Evolutionary conservation across 2,329 filamentous ascomycete genomes (phyloP).

Genomic region (Sarocladium brachiariae): DNA sequence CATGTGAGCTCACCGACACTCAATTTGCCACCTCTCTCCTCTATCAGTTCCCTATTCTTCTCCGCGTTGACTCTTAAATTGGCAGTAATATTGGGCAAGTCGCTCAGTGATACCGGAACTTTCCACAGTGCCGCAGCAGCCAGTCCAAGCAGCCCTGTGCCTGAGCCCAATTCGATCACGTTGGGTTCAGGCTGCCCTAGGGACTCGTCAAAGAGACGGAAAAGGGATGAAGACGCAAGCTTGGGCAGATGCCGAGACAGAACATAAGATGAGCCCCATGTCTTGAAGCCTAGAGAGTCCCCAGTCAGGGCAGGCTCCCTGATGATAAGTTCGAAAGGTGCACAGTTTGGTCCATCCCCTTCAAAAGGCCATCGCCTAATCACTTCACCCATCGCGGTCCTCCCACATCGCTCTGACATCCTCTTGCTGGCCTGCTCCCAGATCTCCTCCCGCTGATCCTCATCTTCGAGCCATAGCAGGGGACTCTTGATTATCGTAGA

Average conservation of each 20-base stretch:
- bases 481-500: slow-evolving; percentile 61
- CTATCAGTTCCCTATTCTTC: slow-evolving; percentile 53
- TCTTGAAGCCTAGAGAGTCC: slow-evolving; percentile 87
- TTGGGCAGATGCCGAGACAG: slow-evolving; percentile 64
- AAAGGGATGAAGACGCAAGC: slow-evolving; percentile 37
- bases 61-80: slow-evolving; percentile 72
- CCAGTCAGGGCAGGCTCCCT: slow-evolving; percentile 83
- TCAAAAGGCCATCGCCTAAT: slow-evolving; percentile 47
- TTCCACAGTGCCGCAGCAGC: slow-evolving; percentile 70
- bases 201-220: slow-evolving; percentile 35
- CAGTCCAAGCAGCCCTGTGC: slow-evolving; percentile 85
- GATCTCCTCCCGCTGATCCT: slow-evolving; percentile 58
- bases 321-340: slow-evolving; percentile 58
- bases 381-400: slow-evolving; percentile 54
- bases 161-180: slow-evolving; percentile 76
- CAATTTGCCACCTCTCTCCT: slow-evolving; percentile 46
- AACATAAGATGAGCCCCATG: slow-evolving; percentile 87
- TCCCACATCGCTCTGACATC: slow-evolving; percentile 78
- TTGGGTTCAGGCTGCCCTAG: slow-evolving; percentile 23
- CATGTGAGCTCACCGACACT: slow-evolving; percentile 68
- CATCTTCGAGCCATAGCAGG: slow-evolving; percentile 61
- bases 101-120: slow-evolving; percentile 66
- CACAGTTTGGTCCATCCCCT: slow-evolving; percentile 16
- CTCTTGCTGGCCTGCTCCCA: slow-evolving; percentile 76
- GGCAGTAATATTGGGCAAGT: slow-evolving; percentile 73